Conservation (phyloP, 768 basidiomycete species). For the Tulasnella calospora region DNA sequence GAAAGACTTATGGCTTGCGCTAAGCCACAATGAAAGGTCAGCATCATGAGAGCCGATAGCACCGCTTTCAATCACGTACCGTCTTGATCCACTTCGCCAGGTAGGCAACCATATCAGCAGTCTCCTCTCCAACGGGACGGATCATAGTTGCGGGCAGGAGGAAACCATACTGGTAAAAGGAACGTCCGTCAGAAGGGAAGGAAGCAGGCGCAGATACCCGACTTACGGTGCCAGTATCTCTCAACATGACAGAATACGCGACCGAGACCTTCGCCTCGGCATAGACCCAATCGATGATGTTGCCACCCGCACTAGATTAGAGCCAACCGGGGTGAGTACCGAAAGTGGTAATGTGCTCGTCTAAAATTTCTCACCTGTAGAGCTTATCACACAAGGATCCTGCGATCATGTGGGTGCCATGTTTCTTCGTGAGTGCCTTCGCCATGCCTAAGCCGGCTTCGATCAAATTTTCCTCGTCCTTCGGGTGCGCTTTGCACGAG, state of each 20-base stretch:
- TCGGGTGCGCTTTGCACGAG: conserved; percentile 56
- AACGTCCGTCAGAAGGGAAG: conserved; percentile 15
- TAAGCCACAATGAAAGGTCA: not conserved
- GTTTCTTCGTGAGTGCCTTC: conserved; percentile 49
- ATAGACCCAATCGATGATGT: conserved; percentile 65
- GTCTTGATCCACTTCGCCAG: conserved; percentile 59
- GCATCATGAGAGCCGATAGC: not conserved
- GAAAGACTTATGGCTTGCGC: not conserved
- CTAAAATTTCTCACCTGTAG: conserved; percentile 37
- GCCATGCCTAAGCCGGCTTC: conserved; percentile 67
- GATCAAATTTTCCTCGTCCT: conserved; percentile 68
- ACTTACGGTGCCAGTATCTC: conserved; percentile 67
- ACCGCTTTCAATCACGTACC: not conserved
- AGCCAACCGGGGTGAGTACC: not conserved
- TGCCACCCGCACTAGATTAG: conserved; percentile 48
- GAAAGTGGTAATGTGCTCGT: not conserved
- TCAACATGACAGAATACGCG: conserved; percentile 57
- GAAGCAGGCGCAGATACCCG: not conserved
- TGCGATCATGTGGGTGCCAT: conserved; percentile 56
- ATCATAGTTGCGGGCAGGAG: conserved; percentile 67
- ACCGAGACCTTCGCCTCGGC: conserved; percentile 53
- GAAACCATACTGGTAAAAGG: conserved; percentile 60
- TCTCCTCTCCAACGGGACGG: conserved; percentile 74
- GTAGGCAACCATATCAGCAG: conserved; percentile 57
- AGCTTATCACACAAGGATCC: conserved; percentile 47